phyloP scores from a whole-genome alignment of 1,284 basidiomycete species.

The Pterula multifida region DNA sequence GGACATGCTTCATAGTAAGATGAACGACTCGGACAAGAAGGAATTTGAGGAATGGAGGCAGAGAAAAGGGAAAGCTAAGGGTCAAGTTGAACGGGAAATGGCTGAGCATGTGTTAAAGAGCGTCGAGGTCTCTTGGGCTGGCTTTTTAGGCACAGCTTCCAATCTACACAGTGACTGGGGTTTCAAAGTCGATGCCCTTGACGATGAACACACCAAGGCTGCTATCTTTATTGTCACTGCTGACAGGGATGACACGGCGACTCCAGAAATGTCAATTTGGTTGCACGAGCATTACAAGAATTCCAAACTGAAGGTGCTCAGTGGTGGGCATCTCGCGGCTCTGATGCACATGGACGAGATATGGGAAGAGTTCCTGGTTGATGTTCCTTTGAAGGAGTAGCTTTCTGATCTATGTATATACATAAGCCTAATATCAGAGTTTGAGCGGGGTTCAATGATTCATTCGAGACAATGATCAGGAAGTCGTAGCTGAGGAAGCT shows the following conservation, averaged over 20 bases:
- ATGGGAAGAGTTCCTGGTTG: slow-evolving; percentile 13
- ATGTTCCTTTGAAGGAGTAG: neutral
- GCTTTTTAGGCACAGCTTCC: slow-evolving; percentile 23
- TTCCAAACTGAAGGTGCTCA: slow-evolving; percentile 18
- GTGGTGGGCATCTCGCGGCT: slow-evolving; percentile 28
- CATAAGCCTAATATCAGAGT: no score
- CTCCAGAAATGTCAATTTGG: slow-evolving; percentile 24
- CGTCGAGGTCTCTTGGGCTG: slow-evolving; percentile 29
- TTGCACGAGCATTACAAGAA: slow-evolving; percentile 26
- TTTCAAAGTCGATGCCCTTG: slow-evolving; percentile 25
- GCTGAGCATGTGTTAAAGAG: slow-evolving; percentile 26
- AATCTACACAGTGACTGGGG: slow-evolving; percentile 35
- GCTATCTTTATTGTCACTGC: slow-evolving; percentile 26
- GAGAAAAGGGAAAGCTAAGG: slow-evolving; percentile 22
- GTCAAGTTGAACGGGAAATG: slow-evolving; percentile 23
- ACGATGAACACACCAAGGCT: slow-evolving; percentile 26
- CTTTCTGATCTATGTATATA: no score
- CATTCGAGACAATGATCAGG: neutral
- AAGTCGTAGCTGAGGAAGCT: no score
- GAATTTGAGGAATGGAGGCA: slow-evolving; percentile 24
- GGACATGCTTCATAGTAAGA: slow-evolving; percentile 23
- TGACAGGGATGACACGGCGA: slow-evolving; percentile 21
- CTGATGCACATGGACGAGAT: slow-evolving; percentile 25
- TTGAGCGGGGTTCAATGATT: neutral
- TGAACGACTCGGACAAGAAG: slow-evolving; percentile 24